Evolutionary conservation across 176 grass and related monocot species (phyloP).

Genomic region (Phyllostachys edulis): DNA sequence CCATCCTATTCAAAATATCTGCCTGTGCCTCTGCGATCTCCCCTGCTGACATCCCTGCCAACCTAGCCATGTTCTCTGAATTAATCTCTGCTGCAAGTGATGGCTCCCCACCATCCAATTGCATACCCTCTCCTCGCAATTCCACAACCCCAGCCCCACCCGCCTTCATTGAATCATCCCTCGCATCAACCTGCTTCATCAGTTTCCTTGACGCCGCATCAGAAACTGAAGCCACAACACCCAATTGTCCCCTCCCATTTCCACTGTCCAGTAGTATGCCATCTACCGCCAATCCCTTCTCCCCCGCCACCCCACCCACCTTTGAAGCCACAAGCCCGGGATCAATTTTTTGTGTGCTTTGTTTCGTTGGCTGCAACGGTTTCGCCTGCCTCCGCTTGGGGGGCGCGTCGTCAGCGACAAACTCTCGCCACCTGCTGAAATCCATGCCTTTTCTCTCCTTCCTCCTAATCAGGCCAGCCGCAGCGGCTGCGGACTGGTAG

Average conservation of each 20-base stretch:
- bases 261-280: not conserved
- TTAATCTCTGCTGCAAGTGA: slow-evolving; percentile 64
- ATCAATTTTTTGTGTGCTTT: slow-evolving; percentile 12
- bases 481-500: slow-evolving; percentile 19
- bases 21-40: slow-evolving; percentile 79
- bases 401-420: slow-evolving; percentile 27
- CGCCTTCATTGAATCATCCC: not conserved
- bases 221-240: slow-evolving; percentile 11
- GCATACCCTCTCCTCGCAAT: slow-evolving; percentile 26
- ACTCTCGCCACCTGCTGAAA: slow-evolving; percentile 73
- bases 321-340: not conserved
- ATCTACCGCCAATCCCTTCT: not conserved
- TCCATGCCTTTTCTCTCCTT: slow-evolving; percentile 86
- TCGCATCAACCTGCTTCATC: not conserved
- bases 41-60: slow-evolving; percentile 74
- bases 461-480: slow-evolving; percentile 54
- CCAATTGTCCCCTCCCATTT: slow-evolving; percentile 4
- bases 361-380: slow-evolving; percentile 19
- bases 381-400: slow-evolving; percentile 42
- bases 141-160: not conserved
- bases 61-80: slow-evolving; percentile 61
- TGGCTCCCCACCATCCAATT: slow-evolving; percentile 18
- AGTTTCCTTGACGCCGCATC: not conserved
- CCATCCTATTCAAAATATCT: slow-evolving; percentile 82
- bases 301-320: not conserved